These are phyloP conservation scores for Cystobasidium ongulense DNA, from an alignment of 768 basidiomycete species.

Conservation along the genomic window DNA sequence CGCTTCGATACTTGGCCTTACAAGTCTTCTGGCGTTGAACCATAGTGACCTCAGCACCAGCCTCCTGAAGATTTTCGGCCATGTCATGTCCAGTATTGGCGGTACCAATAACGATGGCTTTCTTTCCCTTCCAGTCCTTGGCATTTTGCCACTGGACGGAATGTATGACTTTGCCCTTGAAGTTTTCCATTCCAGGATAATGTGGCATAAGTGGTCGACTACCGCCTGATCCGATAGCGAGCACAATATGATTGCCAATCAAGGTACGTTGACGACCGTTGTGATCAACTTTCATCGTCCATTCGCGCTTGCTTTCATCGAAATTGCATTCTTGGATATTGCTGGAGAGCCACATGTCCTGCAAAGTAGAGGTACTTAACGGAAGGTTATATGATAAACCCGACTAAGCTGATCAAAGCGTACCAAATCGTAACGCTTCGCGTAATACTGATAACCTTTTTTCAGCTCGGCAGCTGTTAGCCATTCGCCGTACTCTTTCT, in stretches of 20 bases:
- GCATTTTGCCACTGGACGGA: conserved; percentile 18
- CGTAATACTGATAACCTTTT: conserved; percentile 21
- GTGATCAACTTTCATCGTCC: conserved; percentile 4
- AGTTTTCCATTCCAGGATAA: conserved; percentile 17
- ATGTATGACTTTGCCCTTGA: conserved; percentile 30
- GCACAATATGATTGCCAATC: conserved; percentile 15
- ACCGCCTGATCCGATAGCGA: conserved; percentile 26
- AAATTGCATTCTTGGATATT: background rate
- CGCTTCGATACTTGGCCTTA: background rate
- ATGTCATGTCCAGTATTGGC: conserved; percentile 24
- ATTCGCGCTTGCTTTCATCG: background rate
- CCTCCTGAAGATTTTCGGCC: conserved; percentile 2
- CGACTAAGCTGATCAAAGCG: background rate
- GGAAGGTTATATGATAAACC: background rate
- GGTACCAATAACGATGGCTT: conserved; percentile 29
- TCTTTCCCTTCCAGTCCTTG: conserved; percentile 21
- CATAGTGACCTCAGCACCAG: conserved; percentile 23
- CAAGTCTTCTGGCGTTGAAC: conserved; percentile 23
- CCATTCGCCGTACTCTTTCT: background rate
- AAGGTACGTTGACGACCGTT: conserved; percentile 6
- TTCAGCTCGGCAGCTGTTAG: conserved; percentile 10
- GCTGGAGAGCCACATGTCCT: conserved; percentile 15
- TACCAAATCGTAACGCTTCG: conserved; percentile 6
- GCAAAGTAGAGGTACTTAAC: background rate
- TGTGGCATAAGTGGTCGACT: conserved; percentile 1